phyloP scores from a whole-genome alignment of 257 asterid genomes.

The Solanum chiquidenum region DNA sequence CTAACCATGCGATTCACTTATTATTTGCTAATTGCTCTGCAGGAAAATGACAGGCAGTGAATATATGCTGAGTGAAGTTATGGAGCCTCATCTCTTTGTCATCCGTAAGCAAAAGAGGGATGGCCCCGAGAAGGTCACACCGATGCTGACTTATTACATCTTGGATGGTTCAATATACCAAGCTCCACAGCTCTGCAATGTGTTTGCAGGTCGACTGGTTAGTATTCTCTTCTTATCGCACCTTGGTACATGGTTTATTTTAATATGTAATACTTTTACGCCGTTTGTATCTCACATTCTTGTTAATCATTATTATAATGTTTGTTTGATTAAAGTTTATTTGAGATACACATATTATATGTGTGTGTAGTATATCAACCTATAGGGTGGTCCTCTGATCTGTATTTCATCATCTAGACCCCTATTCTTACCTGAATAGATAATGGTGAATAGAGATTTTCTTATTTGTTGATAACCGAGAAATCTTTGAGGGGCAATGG shows the following conservation, averaged over 20 bases:
- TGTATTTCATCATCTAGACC: neutral
- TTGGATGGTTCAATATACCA: slow-evolving; percentile 93
- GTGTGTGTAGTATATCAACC: neutral
- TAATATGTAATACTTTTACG: neutral
- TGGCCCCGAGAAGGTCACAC: slow-evolving; percentile 84
- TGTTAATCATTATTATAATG: neutral
- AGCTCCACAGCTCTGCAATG: slow-evolving; percentile 93
- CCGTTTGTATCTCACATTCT: neutral
- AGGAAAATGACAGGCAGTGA: slow-evolving; percentile 93
- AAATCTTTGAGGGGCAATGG: neutral
- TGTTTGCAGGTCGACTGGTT: slow-evolving; percentile 82
- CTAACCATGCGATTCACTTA: neutral
- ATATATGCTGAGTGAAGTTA: slow-evolving; percentile 63
- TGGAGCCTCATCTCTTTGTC: slow-evolving; percentile 87
- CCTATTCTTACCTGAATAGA: neutral
- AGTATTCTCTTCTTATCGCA: slow-evolving; percentile 13
- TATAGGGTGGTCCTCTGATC: neutral
- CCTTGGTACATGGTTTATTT: neutral
- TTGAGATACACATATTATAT: neutral
- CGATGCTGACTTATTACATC: slow-evolving; percentile 73
- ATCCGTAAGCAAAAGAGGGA: slow-evolving; percentile 93
- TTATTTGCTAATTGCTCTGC: slow-evolving; percentile 1
- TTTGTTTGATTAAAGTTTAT: neutral
- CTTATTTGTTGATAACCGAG: neutral
- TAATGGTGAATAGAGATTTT: neutral